Percentiles rank a stretch among this genome's conserved stretches.
These are phyloP conservation scores for Clonostachys sp. DNA, from an alignment of 2,329 filamentous ascomycete genomes.

Conservation along the genomic window DNA sequence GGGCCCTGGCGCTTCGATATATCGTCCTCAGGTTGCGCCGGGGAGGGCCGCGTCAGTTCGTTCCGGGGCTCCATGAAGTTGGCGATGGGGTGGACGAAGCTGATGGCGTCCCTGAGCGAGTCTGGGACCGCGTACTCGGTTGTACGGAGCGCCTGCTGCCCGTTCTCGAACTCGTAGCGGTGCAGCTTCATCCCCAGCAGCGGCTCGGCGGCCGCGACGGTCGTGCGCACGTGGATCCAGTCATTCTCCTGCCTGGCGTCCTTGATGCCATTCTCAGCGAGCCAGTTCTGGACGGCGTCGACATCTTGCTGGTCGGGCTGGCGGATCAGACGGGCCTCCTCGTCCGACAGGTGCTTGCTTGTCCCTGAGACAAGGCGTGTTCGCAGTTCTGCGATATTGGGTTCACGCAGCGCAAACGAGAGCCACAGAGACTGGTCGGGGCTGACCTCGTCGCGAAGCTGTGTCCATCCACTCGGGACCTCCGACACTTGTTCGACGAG, in stretches of 20 bases:
- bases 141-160: constrained; percentile 33
- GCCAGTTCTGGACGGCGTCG: constrained; percentile 32
- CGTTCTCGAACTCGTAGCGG: constrained; percentile 32
- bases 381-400: constrained; percentile 16
- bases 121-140: constrained; percentile 37
- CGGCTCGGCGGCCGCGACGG: constrained; percentile 27
- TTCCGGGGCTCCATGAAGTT: constrained; percentile 42
- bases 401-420: constrained; percentile 24
- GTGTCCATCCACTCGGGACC: constrained; percentile 22
- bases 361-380: constrained; percentile 10
- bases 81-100: constrained; percentile 41
- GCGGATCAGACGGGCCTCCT: constrained; percentile 28
- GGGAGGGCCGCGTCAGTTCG: constrained; percentile 10
- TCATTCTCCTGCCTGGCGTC: constrained; percentile 24
- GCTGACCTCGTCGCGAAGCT: constrained; percentile 11
- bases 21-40: constrained; percentile 1
- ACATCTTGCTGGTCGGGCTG: constrained; percentile 24
- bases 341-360: constrained; percentile 22
- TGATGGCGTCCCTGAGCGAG: constrained; percentile 27
- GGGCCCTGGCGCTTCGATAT: neutral
- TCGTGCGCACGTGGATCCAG: constrained; percentile 36
- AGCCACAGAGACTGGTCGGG: constrained; percentile 16
- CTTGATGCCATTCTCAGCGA: constrained; percentile 27
- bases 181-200: constrained; percentile 34
- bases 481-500: constrained; percentile 15